Evolutionary conservation across 805 yeast genomes (phyloP).

Genomic region (Priceomyces haplophilus): DNA sequence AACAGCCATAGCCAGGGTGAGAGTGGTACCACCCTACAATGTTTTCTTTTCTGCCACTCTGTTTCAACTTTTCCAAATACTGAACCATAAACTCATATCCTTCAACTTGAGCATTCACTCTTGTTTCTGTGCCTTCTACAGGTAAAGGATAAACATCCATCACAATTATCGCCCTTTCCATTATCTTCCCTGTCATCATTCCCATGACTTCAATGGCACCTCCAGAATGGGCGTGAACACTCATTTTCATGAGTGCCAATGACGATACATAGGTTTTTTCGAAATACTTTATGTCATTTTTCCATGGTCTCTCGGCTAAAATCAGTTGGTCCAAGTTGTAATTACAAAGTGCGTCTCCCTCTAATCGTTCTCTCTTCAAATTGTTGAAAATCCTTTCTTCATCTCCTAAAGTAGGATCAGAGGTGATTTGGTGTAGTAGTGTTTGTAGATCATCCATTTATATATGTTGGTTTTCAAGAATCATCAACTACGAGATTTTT

Average conservation of each 20-base stretch:
- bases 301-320: conserved; percentile 48
- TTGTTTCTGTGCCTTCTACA: conserved; percentile 92
- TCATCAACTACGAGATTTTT: neutral
- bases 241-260: conserved; percentile 70
- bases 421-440: neutral
- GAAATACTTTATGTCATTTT: conserved; percentile 56
- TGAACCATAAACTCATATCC: conserved; percentile 94
- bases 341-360: conserved; percentile 2
- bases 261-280: conserved; percentile 62
- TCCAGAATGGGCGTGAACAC: conserved; percentile 77
- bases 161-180: conserved; percentile 55
- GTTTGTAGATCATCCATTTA: conserved; percentile 1
- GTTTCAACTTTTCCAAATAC: conserved; percentile 57
- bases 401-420: conserved; percentile 1
- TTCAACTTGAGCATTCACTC: conserved; percentile 92
- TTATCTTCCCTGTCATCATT: conserved; percentile 77
- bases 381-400: neutral
- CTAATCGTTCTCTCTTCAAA: neutral
- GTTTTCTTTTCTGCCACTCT: conserved; percentile 49
- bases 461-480: neutral
- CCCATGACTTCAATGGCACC: conserved; percentile 95
- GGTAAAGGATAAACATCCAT: conserved; percentile 85
- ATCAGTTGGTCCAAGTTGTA: conserved; percentile 3
- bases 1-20: conserved; percentile 97
- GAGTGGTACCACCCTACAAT: conserved; percentile 97